A percentile compares a stretch with the other conserved stretches of the same genome.
These are phyloP conservation scores for Colletotrichum truncatum DNA, from an alignment of 2,329 filamentous ascomycete species.

Conservation along the genomic window DNA sequence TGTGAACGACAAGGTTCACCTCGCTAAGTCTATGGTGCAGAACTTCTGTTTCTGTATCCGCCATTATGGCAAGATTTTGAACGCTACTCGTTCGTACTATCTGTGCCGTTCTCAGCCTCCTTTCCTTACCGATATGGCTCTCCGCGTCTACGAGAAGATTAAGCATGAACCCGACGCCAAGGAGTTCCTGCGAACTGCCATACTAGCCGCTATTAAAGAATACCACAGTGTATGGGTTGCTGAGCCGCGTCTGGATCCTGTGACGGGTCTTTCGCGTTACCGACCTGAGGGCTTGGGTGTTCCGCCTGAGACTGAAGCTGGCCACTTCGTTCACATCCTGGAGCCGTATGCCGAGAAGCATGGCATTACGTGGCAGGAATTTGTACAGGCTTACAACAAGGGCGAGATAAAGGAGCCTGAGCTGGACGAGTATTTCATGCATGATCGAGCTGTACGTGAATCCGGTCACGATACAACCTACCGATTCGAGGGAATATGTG, in stretches of 20 bases:
- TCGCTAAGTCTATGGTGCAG: conserved; percentile 92
- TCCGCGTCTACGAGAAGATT: conserved; percentile 93
- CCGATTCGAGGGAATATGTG: conserved; percentile 87
- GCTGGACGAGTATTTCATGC: conserved; percentile 93
- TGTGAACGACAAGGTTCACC: conserved; percentile 82
- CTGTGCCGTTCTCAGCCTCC: conserved; percentile 93
- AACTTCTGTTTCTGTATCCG: conserved; percentile 99
- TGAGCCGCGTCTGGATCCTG: conserved; percentile 79
- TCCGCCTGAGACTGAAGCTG: conserved; percentile 89
- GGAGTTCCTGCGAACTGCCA: conserved; percentile 83
- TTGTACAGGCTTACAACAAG: conserved; percentile 88
- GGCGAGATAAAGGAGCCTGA: conserved; percentile 82
- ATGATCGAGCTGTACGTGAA: conserved; percentile 94
- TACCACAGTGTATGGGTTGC: conserved; percentile 90
- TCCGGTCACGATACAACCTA: conserved; percentile 98
- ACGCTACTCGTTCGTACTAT: conserved; percentile 96
- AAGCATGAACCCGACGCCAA: conserved; percentile 82
- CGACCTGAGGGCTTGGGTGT: conserved; percentile 85
- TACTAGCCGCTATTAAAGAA: conserved; percentile 95
- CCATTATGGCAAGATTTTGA: conserved; percentile 98
- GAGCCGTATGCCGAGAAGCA: conserved; percentile 86
- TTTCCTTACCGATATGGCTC: conserved; percentile 96
- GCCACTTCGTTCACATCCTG: conserved; percentile 86
- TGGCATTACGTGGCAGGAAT: conserved; percentile 82
- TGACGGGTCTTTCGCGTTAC: conserved; percentile 85